Evolutionary conservation across 2,329 filamentous ascomycete species (phyloP), one percentile per base, ranked within the genome.

Genomic region (Paracorniculantispora psalliotae): DNA sequence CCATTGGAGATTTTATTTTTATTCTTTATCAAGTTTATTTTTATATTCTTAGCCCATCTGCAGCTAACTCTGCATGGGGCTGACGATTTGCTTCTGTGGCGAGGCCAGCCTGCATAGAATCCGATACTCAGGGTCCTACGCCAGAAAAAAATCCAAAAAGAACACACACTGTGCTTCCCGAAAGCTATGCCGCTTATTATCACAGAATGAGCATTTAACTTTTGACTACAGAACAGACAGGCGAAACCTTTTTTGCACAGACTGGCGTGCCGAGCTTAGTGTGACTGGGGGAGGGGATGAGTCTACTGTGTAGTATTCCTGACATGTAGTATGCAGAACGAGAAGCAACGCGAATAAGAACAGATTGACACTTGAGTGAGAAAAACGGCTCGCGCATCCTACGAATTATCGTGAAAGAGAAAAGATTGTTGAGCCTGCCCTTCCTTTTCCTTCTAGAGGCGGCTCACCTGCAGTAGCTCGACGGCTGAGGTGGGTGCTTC

Each of bases 141-240:
- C n/a, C n/a, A n/a, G n/a, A n/a, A n/a, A n/a, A n/a, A n/a, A n/a
- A n/a, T n/a, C n/a, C n/a, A n/a, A n/a, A n/a, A n/a, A n/a, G 50
- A 12, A 49, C 49, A 30, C 47, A 49, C 52, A 55, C 52, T 55
- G 52, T 46, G 52, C 52, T 55, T 55, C 52, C 19, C 33, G 52
- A 55, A 55, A 39, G 25, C 10, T 51, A n/a, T 35, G 2, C 13
- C n/a, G n/a, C n/a, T 33, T 33, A 33, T 33, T 33, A 6, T 33
- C 30, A n/a, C n/a, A n/a, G n/a, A n/a, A n/a, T n/a, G n/a, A n/a
- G n/a, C n/a, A n/a, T n/a, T 33, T 33, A 12, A 33, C 30, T 33
- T 33, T 33, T 6, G 6, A 33, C 30, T 6, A 33, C 30, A 33
- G 30, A 33, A 33, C 33, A 37, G 33, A 37, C 33, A 13, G 33